Evolutionary conservation across 2,329 filamentous ascomycete species (phyloP).

Genomic region (Fusarium pseudonygamai): DNA sequence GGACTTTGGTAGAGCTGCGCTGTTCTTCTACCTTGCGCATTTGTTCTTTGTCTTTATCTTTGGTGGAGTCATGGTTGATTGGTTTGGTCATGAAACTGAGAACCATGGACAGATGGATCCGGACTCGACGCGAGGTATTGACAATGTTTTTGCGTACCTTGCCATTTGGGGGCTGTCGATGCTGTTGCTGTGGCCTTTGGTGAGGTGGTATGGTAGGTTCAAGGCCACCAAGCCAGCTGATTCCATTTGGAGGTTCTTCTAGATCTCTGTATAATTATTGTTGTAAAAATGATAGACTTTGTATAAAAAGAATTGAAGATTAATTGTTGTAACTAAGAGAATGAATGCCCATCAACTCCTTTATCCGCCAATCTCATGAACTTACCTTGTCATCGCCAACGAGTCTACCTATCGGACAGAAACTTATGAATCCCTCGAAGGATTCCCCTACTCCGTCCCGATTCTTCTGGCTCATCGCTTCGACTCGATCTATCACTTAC

Average conservation of each 20-base stretch:
- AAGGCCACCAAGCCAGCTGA: slow-evolving; percentile 54
- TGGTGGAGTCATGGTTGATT: slow-evolving; percentile 35
- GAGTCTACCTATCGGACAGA: background rate
- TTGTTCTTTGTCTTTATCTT: slow-evolving; percentile 47
- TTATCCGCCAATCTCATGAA: background rate
- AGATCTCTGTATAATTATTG: background rate
- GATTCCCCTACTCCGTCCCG: background rate
- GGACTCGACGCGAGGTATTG: slow-evolving; percentile 45
- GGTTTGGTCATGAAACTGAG: slow-evolving; percentile 50
- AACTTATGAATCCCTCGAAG: background rate
- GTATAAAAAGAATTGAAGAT: background rate
- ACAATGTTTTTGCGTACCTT: slow-evolving; percentile 51
- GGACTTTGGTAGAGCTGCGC: slow-evolving; percentile 55
- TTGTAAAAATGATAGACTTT: background rate
- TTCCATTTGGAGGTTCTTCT: slow-evolving; percentile 60
- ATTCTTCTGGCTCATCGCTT: background rate
- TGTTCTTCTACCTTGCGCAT: slow-evolving; percentile 58
- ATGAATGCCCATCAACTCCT: background rate
- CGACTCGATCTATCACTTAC: background rate
- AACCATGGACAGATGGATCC: slow-evolving; percentile 41
- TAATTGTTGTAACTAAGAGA: background rate
- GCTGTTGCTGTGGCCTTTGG: slow-evolving; percentile 53
- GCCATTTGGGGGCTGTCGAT: slow-evolving; percentile 49
- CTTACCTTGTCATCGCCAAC: fast-evolving
- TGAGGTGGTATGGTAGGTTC: slow-evolving; percentile 54